Percentiles rank a stretch among this genome's conserved stretches.
These are phyloP conservation scores for Podospora pseudopauciseta DNA, from an alignment of 495 filamentous ascomycete species.

Conservation along the genomic window DNA sequence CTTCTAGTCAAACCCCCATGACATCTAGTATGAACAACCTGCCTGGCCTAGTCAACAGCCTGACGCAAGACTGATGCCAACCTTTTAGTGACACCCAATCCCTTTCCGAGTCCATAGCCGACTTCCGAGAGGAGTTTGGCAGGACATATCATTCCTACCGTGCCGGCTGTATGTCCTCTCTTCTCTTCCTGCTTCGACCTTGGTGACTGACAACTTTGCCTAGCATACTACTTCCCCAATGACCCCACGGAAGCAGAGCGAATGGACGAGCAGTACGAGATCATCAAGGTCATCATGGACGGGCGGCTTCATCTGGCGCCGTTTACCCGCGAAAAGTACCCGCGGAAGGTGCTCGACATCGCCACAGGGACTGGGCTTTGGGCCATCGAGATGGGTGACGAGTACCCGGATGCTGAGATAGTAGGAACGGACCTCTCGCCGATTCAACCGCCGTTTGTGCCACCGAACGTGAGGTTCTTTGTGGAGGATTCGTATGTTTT, in stretches of 20 bases:
- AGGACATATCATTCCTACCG: slow-evolving; percentile 60
- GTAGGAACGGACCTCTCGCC: slow-evolving; percentile 41
- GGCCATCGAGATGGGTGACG: slow-evolving; percentile 48
- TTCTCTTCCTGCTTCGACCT: neutral
- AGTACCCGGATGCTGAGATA: slow-evolving; percentile 41
- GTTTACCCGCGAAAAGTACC: slow-evolving; percentile 39
- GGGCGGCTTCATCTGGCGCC: slow-evolving; percentile 58
- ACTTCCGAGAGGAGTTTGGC: slow-evolving; percentile 57
- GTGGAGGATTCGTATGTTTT: slow-evolving; percentile 44
- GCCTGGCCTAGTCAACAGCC: neutral
- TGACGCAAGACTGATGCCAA: neutral
- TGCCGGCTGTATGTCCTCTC: slow-evolving; percentile 35
- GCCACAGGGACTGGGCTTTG: slow-evolving; percentile 62
- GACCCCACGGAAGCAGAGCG: slow-evolving; percentile 52
- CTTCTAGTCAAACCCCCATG: slow-evolving; percentile 12
- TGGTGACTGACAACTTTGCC: slow-evolving; percentile 18
- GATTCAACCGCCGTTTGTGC: slow-evolving; percentile 44
- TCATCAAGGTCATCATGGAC: slow-evolving; percentile 53
- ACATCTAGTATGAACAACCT: slow-evolving; percentile 18
- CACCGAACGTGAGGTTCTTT: slow-evolving; percentile 44
- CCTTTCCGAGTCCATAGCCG: slow-evolving; percentile 38
- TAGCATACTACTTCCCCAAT: slow-evolving; percentile 59
- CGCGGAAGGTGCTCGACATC: slow-evolving; percentile 61
- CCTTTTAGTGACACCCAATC: slow-evolving; percentile 32
- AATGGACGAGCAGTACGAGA: slow-evolving; percentile 59